These are phyloP conservation scores for Trichoderma sp. DNA, from an alignment of 2,329 filamentous ascomycete species.

Conservation along the genomic window DNA sequence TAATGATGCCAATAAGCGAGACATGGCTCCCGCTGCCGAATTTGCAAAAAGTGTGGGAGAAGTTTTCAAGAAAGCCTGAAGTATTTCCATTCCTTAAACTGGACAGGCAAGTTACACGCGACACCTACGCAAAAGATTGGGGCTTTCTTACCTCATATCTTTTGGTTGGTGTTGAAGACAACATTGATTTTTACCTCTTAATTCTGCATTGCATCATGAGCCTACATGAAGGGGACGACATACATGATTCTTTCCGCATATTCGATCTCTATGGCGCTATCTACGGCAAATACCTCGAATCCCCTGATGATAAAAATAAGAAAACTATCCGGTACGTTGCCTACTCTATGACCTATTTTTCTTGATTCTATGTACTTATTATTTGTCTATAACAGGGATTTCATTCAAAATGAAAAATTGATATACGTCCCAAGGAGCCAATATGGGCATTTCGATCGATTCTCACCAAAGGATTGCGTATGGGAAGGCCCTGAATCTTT, in stretches of 20 bases:
- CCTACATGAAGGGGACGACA: neutral
- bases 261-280: neutral
- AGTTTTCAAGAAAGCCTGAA: neutral
- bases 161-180: neutral
- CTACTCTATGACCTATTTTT: neutral
- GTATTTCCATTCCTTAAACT: neutral
- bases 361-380: neutral
- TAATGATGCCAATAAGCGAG: rapidly evolving
- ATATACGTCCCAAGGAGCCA: neutral
- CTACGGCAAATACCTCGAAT: neutral
- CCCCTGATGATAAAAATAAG: neutral
- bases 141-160: neutral
- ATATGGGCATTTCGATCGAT: neutral
- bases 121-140: neutral
- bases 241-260: neutral
- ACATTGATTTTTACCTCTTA: neutral
- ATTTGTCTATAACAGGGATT: neutral
- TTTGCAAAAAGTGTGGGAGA: neutral
- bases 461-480: neutral
- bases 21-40: neutral
- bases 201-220: neutral
- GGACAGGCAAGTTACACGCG: neutral
- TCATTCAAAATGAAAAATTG: neutral
- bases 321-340: neutral
- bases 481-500: neutral